Percentiles rank a stretch among this genome's conserved stretches.
Conservation (phyloP, 805 yeast species). For the Metschnikowia anglica region DNA sequence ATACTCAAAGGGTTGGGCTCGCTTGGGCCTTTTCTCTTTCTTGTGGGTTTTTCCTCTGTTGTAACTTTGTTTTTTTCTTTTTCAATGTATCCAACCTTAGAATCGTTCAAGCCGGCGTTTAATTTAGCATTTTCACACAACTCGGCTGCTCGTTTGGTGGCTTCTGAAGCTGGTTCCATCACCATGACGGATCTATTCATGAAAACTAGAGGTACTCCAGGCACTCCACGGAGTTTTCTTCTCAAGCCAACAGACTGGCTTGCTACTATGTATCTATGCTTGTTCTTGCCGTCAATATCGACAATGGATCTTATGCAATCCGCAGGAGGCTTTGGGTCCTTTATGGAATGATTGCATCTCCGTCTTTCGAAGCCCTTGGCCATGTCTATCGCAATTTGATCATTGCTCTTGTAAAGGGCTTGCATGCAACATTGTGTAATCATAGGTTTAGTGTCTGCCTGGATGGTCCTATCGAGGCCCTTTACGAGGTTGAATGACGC, state of each 20-base stretch:
- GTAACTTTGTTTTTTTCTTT: slow-evolving; percentile 25
- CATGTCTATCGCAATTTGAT: slow-evolving; percentile 72
- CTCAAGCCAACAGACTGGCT: slow-evolving; percentile 75
- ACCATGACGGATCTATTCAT: slow-evolving; percentile 92
- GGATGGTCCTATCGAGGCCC: slow-evolving; percentile 77
- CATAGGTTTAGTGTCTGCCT: slow-evolving; percentile 83
- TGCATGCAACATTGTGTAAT: slow-evolving; percentile 96
- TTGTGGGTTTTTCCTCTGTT: slow-evolving; percentile 23
- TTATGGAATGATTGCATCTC: slow-evolving; percentile 81
- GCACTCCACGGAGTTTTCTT: slow-evolving; percentile 64
- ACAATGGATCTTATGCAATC: slow-evolving; percentile 79
- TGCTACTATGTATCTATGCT: slow-evolving; percentile 88
- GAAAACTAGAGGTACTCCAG: slow-evolving; percentile 88
- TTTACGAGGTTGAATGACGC: slow-evolving; percentile 77
- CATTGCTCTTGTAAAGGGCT: slow-evolving; percentile 67
- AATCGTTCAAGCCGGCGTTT: slow-evolving; percentile 74
- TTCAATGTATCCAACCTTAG: slow-evolving; percentile 44
- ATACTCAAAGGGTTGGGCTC: slow-evolving; percentile 90
- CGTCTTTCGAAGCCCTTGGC: slow-evolving; percentile 89
- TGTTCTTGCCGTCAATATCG: slow-evolving; percentile 70
- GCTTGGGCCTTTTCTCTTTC: slow-evolving; percentile 68
- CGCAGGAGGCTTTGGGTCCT: slow-evolving; percentile 58
- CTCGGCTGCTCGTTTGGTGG: slow-evolving; percentile 46
- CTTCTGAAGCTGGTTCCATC: slow-evolving; percentile 87
- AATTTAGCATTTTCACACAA: slow-evolving; percentile 65